Percentiles rank a stretch among this genome's conserved stretches.
Conservation (phyloP, 2,329 filamentous ascomycete species). For the Pezicula radicicola region DNA sequence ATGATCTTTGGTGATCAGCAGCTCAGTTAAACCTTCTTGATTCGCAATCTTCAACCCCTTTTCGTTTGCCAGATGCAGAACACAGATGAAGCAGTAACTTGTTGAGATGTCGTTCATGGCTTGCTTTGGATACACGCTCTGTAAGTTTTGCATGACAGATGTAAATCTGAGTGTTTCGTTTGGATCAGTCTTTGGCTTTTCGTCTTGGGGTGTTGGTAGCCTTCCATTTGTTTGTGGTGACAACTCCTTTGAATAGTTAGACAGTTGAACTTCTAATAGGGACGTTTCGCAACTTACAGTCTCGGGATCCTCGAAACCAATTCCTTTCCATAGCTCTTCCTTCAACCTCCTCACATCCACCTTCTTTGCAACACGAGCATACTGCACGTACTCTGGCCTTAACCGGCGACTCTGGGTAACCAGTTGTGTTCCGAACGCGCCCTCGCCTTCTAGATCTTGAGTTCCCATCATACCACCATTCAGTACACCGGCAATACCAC, state of each 20-base stretch:
- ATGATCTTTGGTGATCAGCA: slow-evolving; percentile 61
- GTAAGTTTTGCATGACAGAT: slow-evolving; percentile 83
- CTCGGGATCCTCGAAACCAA: slow-evolving; percentile 51
- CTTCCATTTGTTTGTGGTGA: slow-evolving; percentile 21
- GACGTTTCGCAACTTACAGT: slow-evolving; percentile 35
- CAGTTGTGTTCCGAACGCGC: slow-evolving; percentile 61
- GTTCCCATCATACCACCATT: slow-evolving; percentile 42
- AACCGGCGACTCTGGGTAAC: slow-evolving; percentile 62
- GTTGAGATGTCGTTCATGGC: slow-evolving; percentile 94
- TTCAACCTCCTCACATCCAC: slow-evolving; percentile 67
- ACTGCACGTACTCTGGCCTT: slow-evolving; percentile 67
- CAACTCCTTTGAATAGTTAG: slow-evolving; percentile 17
- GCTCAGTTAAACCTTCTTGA: slow-evolving; percentile 48
- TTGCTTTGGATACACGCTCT: slow-evolving; percentile 80
- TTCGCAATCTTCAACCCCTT: slow-evolving; percentile 64
- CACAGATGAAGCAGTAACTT: slow-evolving; percentile 84
- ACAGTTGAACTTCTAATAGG: background rate
- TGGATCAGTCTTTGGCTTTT: slow-evolving; percentile 26
- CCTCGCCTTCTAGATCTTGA: slow-evolving; percentile 34
- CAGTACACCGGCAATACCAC: slow-evolving; percentile 47
- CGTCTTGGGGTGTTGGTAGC: slow-evolving; percentile 33
- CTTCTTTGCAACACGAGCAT: slow-evolving; percentile 68
- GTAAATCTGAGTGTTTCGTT: slow-evolving; percentile 74
- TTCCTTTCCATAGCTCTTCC: slow-evolving; percentile 68
- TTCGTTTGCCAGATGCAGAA: slow-evolving; percentile 74